phyloP scores from a whole-genome alignment of 2,329 filamentous ascomycete species.

The Nannizziopsis barbatae region DNA sequence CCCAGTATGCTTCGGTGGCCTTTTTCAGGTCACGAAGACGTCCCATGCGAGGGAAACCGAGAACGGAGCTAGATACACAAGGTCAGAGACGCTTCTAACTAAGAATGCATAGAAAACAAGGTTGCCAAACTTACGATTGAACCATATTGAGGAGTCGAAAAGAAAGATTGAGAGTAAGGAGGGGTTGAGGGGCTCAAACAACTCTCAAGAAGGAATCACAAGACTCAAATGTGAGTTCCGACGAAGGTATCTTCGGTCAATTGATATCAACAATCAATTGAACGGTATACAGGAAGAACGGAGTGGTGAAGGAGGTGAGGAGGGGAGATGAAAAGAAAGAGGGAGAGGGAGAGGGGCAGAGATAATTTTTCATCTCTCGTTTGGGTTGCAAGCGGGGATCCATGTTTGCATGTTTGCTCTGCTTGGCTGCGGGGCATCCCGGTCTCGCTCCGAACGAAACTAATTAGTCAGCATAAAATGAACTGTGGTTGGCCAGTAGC shows the following conservation, averaged over 20 bases:
- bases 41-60: conserved; percentile 99
- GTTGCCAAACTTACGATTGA: conserved; percentile 44
- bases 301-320: conserved; percentile 15
- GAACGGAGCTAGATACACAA: conserved; percentile 49
- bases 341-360: conserved; percentile 6
- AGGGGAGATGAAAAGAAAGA: conserved; percentile 16
- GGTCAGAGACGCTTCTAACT: conserved; percentile 11
- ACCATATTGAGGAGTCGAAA: conserved; percentile 41
- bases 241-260: background rate
- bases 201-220: background rate
- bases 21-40: conserved; percentile 99
- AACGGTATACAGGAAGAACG: conserved; percentile 16
- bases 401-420: too few species aligned
- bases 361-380: conserved; percentile 3
- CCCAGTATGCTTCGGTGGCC: conserved; percentile 97
- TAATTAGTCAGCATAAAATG: too few species aligned
- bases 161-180: background rate
- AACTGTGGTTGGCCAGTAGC: too few species aligned
- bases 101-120: background rate
- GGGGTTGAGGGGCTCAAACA: background rate
- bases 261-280: conserved; percentile 9
- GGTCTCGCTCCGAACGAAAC: too few species aligned
- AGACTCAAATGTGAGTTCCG: background rate
- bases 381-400: background rate
- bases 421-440: too few species aligned